phyloP scores from a whole-genome alignment of 345 rosid species.

The Kernera saxatilis region DNA sequence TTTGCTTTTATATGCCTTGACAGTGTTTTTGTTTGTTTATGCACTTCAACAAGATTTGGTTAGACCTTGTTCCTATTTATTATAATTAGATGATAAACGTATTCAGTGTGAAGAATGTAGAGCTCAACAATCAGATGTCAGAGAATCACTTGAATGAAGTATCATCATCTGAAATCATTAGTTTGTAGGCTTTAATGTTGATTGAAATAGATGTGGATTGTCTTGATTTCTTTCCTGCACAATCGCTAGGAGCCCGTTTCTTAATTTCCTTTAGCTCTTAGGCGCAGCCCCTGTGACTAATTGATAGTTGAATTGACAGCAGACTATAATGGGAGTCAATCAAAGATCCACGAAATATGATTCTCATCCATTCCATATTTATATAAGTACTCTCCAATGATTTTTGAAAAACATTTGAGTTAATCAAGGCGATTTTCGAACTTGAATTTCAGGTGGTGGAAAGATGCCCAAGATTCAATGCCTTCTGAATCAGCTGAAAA shows the following conservation, averaged over 20 bases:
- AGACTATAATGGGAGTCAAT: background rate
- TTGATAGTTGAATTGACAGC: background rate
- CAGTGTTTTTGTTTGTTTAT: background rate
- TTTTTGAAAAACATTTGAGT: background rate
- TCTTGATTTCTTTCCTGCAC: background rate
- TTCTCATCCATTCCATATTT: background rate
- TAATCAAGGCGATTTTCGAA: background rate
- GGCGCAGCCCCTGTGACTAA: background rate
- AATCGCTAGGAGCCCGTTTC: background rate
- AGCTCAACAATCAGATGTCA: background rate
- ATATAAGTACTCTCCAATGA: background rate
- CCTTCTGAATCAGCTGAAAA: conserved; percentile 44
- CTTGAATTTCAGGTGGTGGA: conserved; percentile 85
- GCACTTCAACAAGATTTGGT: background rate
- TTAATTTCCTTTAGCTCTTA: background rate
- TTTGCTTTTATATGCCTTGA: background rate
- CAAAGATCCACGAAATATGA: background rate
- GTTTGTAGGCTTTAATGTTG: background rate
- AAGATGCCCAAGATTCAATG: conserved; percentile 57
- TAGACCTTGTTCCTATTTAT: background rate
- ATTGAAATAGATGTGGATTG: background rate
- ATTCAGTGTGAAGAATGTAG: background rate
- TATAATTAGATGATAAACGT: background rate
- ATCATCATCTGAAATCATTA: too few species aligned
- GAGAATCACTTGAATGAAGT: background rate